phyloP scores from a whole-genome alignment of 306 rosid genomes.

The Malus orientalis region DNA sequence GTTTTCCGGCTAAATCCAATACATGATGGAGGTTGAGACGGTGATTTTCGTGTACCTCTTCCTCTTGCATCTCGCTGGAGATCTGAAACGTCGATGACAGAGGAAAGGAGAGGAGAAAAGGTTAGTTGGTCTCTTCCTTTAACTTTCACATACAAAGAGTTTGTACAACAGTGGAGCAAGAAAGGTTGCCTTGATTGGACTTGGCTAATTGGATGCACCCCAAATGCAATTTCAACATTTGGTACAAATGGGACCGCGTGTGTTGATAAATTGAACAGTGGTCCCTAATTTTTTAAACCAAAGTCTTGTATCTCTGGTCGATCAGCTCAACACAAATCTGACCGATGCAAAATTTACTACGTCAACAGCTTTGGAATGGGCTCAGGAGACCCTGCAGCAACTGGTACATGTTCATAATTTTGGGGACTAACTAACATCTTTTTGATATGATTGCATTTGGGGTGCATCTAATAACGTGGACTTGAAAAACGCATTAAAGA shows the following conservation, averaged over 20 bases:
- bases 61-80: no score
- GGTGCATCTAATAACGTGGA: no score
- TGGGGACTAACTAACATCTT: neutral
- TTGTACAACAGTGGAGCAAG: conserved; percentile 40
- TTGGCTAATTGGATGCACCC: conserved; percentile 48
- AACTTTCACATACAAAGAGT: neutral
- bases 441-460: neutral
- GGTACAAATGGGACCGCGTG: conserved; percentile 28
- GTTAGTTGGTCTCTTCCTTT: no score
- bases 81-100: no score
- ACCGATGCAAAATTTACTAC: conserved; percentile 28
- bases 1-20: no score
- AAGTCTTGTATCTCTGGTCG: conserved; percentile 23
- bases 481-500: no score
- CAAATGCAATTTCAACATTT: conserved; percentile 11
- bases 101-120: no score
- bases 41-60: no score
- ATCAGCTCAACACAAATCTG: conserved; percentile 21
- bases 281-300: conserved; percentile 31
- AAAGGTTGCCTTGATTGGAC: conserved; percentile 27
- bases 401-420: neutral
- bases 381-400: neutral
- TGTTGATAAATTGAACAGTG: conserved; percentile 20
- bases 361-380: conserved; percentile 5
- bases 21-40: no score